A percentile compares a stretch with the other conserved stretches of the same genome.
phyloP scores from a whole-genome alignment of 805 yeast genomes.

The Zygotorulaspora florentina region DNA sequence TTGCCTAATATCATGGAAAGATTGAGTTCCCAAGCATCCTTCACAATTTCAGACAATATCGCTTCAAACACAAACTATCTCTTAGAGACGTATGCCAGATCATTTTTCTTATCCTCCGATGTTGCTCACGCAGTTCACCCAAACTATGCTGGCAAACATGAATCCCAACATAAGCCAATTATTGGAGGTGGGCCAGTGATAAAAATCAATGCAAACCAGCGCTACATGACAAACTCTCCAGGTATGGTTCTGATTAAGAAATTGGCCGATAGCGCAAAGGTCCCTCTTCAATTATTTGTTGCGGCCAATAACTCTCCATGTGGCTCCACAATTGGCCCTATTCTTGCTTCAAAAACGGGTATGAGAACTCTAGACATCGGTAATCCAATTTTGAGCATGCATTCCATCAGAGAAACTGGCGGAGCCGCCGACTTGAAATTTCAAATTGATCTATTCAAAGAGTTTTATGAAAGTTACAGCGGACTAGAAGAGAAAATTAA shows the following conservation, averaged over 20 bases:
- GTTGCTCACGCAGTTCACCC: conserved; percentile 98
- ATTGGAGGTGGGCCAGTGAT: conserved; percentile 89
- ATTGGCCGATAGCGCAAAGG: conserved; percentile 59
- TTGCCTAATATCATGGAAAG: conserved; percentile 74
- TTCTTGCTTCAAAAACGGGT: conserved; percentile 82
- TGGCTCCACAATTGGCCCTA: conserved; percentile 96
- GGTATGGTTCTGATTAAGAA: conserved; percentile 77
- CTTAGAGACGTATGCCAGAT: conserved; percentile 60
- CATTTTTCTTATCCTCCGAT: conserved; percentile 87
- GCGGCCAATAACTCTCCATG: conserved; percentile 90
- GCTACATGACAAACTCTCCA: conserved; percentile 89
- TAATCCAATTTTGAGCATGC: conserved; percentile 91
- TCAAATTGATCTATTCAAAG: conserved; percentile 56
- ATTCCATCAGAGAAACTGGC: conserved; percentile 87
- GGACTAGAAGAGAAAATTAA: conserved; percentile 41
- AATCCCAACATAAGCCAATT: conserved; percentile 70
- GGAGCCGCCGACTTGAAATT: conserved; percentile 69
- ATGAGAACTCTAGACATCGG: conserved; percentile 86
- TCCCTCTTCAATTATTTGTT: conserved; percentile 92
- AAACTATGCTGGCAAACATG: conserved; percentile 74
- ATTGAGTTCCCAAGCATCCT: conserved; percentile 47
- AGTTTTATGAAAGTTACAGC: conserved; percentile 51
- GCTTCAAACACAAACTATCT: conserved; percentile 38
- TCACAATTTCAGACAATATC: conserved; percentile 33
- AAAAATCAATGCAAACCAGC: conserved; percentile 90